Conservation (phyloP, 2,329 filamentous ascomycete genomes). For the Purpureocillium lavendulum region DNA sequence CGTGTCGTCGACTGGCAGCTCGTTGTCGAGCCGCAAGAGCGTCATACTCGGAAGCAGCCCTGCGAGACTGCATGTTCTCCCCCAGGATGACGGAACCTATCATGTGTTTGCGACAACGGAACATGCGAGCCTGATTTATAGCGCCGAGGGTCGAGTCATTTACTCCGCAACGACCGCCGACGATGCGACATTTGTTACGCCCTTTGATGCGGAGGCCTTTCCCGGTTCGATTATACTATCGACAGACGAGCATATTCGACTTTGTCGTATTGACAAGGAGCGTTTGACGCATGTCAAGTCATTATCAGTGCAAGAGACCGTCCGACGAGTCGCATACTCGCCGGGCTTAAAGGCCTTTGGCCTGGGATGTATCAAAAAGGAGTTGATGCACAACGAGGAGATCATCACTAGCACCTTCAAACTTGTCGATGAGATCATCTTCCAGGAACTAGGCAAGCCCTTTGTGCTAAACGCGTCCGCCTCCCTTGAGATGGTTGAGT, state of each 20-base stretch:
- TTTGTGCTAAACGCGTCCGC: conserved; percentile 47
- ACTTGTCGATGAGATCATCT: conserved; percentile 84
- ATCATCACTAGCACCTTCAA: conserved; percentile 72
- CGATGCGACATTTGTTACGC: conserved; percentile 70
- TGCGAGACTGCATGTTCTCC: conserved; percentile 71
- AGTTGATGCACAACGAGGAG: conserved; percentile 64
- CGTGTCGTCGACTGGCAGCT: conserved; percentile 51
- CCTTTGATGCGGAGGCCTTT: conserved; percentile 75
- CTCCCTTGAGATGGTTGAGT: conserved; percentile 68
- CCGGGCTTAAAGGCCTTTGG: conserved; percentile 72
- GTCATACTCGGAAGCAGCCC: conserved; percentile 81
- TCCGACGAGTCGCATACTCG: conserved; percentile 82
- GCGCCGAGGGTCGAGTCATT: conserved; percentile 75
- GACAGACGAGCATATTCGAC: conserved; percentile 65
- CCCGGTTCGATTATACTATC: conserved; percentile 76
- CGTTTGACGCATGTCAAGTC: conserved; percentile 82
- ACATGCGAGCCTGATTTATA: conserved; percentile 89
- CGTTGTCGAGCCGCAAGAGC: conserved; percentile 66
- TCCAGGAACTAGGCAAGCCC: conserved; percentile 65
- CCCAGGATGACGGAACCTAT: conserved; percentile 56
- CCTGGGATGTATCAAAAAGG: conserved; percentile 74
- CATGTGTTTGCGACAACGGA: conserved; percentile 93
- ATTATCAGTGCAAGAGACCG: conserved; percentile 69
- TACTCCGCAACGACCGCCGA: conserved; percentile 93
- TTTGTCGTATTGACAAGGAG: conserved; percentile 75